phyloP scores from a whole-genome alignment of 192 early-diverging fungal species.

The Umbelopsis sp. region DNA sequence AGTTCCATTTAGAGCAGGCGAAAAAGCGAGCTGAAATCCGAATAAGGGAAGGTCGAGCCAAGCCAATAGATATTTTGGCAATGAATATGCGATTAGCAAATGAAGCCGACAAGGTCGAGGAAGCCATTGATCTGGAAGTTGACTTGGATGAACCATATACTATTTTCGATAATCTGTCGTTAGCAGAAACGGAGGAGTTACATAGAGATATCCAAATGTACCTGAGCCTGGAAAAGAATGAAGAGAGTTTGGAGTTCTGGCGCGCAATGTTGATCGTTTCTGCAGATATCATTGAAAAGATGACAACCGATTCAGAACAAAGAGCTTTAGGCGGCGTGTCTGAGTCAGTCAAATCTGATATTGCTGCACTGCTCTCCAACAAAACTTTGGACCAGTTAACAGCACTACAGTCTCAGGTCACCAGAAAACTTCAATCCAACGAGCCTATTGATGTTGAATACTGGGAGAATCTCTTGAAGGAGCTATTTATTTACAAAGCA shows the following conservation, averaged over 20 bases:
- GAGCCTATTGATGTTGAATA: constrained; percentile 88
- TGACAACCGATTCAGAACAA: constrained; percentile 32
- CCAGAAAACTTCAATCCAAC: constrained; percentile 60
- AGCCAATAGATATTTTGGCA: constrained; percentile 91
- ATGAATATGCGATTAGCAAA: constrained; percentile 85
- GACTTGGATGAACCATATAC: constrained; percentile 88
- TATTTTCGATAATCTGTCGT: constrained; percentile 71
- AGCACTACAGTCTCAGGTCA: constrained; percentile 75
- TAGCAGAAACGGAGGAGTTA: constrained; percentile 77
- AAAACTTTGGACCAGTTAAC: constrained; percentile 79
- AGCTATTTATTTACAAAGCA: constrained; percentile 82
- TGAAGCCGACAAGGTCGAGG: constrained; percentile 68
- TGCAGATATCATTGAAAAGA: constrained; percentile 64
- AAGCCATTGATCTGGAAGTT: constrained; percentile 79
- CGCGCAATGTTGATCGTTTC: constrained; percentile 79
- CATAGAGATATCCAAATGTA: constrained; percentile 89
- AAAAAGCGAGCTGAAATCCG: constrained; percentile 91
- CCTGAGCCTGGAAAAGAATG: constrained; percentile 78
- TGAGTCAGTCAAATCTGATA: constrained; percentile 58
- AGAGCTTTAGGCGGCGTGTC: constrained; percentile 47
- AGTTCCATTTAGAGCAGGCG: constrained; percentile 90
- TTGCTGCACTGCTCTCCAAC: constrained; percentile 65
- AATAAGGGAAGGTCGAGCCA: constrained; percentile 83
- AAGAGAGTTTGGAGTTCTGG: constrained; percentile 85
- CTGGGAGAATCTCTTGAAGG: constrained; percentile 85